Percentiles rank a stretch among this genome's conserved stretches.
These are phyloP conservation scores for Fusarium sp. DNA, from an alignment of 2,329 filamentous ascomycete genomes.

Conservation along the genomic window DNA sequence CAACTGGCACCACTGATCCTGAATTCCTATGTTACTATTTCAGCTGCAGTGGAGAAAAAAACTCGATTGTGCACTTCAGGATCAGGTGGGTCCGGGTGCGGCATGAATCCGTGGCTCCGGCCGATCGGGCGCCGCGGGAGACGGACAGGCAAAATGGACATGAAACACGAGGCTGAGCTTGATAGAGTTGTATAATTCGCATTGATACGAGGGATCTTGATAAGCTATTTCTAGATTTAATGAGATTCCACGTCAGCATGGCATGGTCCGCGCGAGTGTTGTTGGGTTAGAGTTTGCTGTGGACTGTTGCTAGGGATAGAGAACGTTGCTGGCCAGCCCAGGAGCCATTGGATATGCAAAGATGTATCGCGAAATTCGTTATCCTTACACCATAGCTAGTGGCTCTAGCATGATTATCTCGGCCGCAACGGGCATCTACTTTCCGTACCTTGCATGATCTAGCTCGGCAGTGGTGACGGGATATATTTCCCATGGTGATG, in stretches of 20 bases:
- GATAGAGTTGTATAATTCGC: neutral
- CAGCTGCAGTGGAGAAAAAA: slow-evolving; percentile 5
- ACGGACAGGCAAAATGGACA: neutral
- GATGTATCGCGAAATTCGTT: neutral
- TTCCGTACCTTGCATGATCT: neutral
- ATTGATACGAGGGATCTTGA: neutral
- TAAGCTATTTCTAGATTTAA: neutral
- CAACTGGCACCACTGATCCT: slow-evolving; percentile 1
- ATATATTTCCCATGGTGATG: neutral
- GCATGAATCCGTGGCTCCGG: neutral
- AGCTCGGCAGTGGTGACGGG: neutral
- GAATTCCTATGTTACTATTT: neutral
- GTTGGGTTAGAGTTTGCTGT: neutral
- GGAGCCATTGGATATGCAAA: neutral
- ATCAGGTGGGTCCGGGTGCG: neutral
- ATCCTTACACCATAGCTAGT: neutral
- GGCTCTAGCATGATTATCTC: neutral
- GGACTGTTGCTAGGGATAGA: neutral
- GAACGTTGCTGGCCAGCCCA: neutral
- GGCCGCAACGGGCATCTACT: neutral
- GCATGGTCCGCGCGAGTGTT: neutral
- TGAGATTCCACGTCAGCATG: neutral
- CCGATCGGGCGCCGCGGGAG: slow-evolving; percentile 6
- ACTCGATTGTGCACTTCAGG: neutral
- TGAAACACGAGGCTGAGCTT: slow-evolving; percentile 2